Evolutionary conservation across 345 rosid species (phyloP).

Genomic region (Syzygium jambos): DNA sequence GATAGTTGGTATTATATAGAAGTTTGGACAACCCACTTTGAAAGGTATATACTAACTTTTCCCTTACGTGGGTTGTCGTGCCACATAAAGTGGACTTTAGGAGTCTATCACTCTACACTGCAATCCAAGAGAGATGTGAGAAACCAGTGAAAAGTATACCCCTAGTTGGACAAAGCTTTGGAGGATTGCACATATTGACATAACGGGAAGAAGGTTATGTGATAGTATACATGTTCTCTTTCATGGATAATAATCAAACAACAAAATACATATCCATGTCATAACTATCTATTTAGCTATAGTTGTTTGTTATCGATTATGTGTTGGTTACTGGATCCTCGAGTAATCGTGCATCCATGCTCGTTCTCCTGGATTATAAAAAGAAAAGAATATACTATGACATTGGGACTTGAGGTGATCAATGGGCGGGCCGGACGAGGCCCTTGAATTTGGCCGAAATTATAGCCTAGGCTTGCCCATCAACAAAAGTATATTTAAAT

Average conservation of each 20-base stretch:
- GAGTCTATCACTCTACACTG: not conserved
- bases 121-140: not conserved
- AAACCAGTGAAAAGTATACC: not conserved
- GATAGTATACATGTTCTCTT: not conserved
- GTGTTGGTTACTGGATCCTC: not conserved
- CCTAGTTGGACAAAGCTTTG: not conserved
- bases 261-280: not conserved
- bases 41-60: not conserved
- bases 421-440: not conserved
- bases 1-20: not conserved
- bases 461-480: not conserved
- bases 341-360: not conserved
- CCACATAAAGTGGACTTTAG: not conserved
- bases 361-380: not conserved
- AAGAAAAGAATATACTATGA: not conserved
- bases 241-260: not conserved
- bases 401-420: not conserved
- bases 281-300: not conserved
- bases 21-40: not conserved
- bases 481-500: not conserved
- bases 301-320: not conserved
- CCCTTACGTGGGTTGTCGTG: not conserved
- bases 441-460: not conserved
- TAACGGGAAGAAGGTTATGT: not conserved
- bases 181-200: not conserved